Conservation (phyloP, 768 basidiomycete genomes). For the Serendipita indica region DNA sequence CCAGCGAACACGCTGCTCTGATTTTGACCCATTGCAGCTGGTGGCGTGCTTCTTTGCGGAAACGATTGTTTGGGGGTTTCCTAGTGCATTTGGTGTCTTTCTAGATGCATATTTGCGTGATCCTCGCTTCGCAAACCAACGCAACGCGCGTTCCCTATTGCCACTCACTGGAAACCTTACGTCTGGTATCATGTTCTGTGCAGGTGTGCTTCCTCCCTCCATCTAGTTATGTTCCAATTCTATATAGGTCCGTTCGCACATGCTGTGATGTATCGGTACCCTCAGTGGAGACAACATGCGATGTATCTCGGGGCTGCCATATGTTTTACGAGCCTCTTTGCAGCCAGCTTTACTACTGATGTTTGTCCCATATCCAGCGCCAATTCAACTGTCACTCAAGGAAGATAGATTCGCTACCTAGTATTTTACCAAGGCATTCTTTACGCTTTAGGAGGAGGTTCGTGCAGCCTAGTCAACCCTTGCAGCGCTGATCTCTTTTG, state of each 20-base stretch:
- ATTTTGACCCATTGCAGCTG: constrained; percentile 16
- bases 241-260: constrained; percentile 18
- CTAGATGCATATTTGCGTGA: constrained; percentile 22
- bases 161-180: constrained; percentile 22
- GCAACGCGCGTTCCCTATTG: constrained; percentile 18
- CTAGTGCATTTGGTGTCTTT: constrained; percentile 21
- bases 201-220: constrained; percentile 12
- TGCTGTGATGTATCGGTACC: constrained; percentile 18
- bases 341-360: constrained; percentile 19
- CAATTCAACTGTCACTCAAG: constrained; percentile 13
- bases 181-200: constrained; percentile 23
- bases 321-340: constrained; percentile 20
- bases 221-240: background rate
- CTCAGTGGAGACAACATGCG: constrained; percentile 16
- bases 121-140: constrained; percentile 16
- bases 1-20: background rate
- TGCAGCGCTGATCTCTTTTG: background rate
- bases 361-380: constrained; percentile 10
- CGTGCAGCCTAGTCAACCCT: background rate
- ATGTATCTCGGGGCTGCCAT: constrained; percentile 19
- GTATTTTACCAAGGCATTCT: constrained; percentile 21
- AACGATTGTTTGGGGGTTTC: constrained; percentile 22
- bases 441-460: constrained; percentile 23
- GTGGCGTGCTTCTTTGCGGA: constrained; percentile 20
- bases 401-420: constrained; percentile 18